A percentile compares a stretch with the other conserved stretches of the same genome.
These are phyloP conservation scores for Lachnellula suecica DNA, from an alignment of 2,329 filamentous ascomycete genomes.

Conservation along the genomic window DNA sequence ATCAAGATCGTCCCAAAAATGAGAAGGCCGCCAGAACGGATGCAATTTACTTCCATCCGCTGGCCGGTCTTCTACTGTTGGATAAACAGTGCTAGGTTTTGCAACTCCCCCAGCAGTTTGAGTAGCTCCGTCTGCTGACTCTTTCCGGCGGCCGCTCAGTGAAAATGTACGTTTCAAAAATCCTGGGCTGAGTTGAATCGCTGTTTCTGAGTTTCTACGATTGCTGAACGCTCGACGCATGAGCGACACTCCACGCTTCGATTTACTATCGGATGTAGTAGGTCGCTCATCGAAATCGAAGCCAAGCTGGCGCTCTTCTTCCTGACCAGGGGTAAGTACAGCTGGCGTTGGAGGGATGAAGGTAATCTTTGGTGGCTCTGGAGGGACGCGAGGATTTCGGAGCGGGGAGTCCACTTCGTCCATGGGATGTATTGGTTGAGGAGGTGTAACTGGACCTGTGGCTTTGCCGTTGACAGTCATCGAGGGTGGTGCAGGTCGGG, in stretches of 20 bases:
- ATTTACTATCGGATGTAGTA: slow-evolving; percentile 39
- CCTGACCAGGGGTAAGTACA: slow-evolving; percentile 53
- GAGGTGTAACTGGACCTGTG: slow-evolving; percentile 49
- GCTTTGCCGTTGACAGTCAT: slow-evolving; percentile 36
- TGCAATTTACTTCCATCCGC: slow-evolving; percentile 56
- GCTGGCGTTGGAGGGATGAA: slow-evolving; percentile 65
- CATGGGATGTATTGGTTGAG: slow-evolving; percentile 46
- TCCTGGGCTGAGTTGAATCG: slow-evolving; percentile 48
- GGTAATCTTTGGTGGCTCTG: slow-evolving; percentile 55
- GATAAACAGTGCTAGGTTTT: slow-evolving; percentile 36
- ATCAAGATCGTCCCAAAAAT: slow-evolving; percentile 40
- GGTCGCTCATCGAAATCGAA: slow-evolving; percentile 46
- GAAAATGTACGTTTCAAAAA: slow-evolving; percentile 48
- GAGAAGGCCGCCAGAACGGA: slow-evolving; percentile 60
- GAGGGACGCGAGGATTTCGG: slow-evolving; percentile 60
- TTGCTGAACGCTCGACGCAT: slow-evolving; percentile 54
- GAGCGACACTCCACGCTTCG: slow-evolving; percentile 47
- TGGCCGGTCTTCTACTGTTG: slow-evolving; percentile 45
- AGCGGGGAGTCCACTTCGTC: slow-evolving; percentile 61
- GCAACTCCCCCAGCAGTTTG: slow-evolving; percentile 26
- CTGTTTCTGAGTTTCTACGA: slow-evolving; percentile 47
- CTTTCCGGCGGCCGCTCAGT: slow-evolving; percentile 21
- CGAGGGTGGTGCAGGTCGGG: slow-evolving; percentile 12
- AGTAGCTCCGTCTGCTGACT: slow-evolving; percentile 19
- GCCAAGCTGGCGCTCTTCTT: slow-evolving; percentile 51